A percentile compares a stretch with the other conserved stretches of the same genome.
Conservation (phyloP, 2,329 filamentous ascomycete genomes). For the Aspergillus sp. region DNA sequence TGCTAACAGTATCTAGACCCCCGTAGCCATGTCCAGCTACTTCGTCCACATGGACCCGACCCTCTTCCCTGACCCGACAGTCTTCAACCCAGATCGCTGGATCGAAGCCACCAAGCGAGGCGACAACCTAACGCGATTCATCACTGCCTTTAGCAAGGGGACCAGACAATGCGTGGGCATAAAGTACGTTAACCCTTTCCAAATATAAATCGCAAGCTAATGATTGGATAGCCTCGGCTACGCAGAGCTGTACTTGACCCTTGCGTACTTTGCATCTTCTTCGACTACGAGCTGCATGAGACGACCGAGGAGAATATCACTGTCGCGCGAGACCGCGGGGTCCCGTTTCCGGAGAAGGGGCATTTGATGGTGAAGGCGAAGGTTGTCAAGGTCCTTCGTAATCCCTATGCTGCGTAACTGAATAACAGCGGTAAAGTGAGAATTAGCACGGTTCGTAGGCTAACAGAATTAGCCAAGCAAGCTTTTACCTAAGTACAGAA, state of each 20-base stretch:
- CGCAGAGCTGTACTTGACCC: neutral
- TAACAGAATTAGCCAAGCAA: no score
- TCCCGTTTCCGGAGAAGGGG: neutral
- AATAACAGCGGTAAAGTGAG: no score
- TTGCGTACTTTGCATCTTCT: neutral
- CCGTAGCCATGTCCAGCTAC: neutral
- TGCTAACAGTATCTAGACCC: neutral
- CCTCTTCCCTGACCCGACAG: neutral
- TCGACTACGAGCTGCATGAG: neutral
- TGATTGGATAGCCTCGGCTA: neutral
- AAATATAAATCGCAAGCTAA: neutral
- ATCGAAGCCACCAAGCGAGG: neutral
- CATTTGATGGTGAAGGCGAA: neutral
- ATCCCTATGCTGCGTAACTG: neutral
- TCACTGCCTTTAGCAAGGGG: neutral
- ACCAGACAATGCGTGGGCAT: neutral
- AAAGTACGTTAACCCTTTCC: neutral
- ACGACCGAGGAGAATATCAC: neutral
- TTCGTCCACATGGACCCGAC: neutral
- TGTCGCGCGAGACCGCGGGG: neutral
- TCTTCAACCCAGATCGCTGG: slow-evolving; percentile 2
- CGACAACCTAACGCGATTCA: neutral
- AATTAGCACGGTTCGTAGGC: no score
- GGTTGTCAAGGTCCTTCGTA: neutral
- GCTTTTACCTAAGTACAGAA: no score